Evolutionary conservation across 2,329 filamentous ascomycete species (phyloP).

Genomic region (Chaetomiaceae sp.): DNA sequence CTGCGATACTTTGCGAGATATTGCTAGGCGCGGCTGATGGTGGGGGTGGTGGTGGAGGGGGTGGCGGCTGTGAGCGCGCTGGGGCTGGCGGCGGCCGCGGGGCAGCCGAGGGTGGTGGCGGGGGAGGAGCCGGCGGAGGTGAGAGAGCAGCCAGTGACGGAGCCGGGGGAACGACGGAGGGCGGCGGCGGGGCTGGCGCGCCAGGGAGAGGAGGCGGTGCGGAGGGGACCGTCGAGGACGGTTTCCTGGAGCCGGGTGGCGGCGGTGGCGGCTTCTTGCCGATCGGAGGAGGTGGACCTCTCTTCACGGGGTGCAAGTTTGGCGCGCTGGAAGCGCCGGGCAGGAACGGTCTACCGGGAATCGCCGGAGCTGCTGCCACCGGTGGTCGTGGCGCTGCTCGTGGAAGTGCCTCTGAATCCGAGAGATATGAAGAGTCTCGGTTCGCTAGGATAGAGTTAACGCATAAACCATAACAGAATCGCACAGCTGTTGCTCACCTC

Average conservation of each 20-base stretch:
- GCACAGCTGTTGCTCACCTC: slow-evolving; percentile 38
- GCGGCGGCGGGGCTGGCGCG: slow-evolving; percentile 33
- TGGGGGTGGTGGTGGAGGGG: slow-evolving; percentile 38
- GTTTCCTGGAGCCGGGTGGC: slow-evolving; percentile 54
- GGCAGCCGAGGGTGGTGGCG: slow-evolving; percentile 38
- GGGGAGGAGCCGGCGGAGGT: slow-evolving; percentile 33
- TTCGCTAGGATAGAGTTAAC: slow-evolving; percentile 43
- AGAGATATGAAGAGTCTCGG: slow-evolving; percentile 66
- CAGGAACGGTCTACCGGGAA: slow-evolving; percentile 50
- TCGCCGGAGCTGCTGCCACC: slow-evolving; percentile 49
- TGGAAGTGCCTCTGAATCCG: slow-evolving; percentile 65
- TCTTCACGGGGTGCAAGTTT: slow-evolving; percentile 38
- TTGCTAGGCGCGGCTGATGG: slow-evolving; percentile 29
- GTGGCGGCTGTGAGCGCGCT: slow-evolving; percentile 26
- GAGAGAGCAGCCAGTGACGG: slow-evolving; percentile 33
- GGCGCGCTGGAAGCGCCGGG: slow-evolving; percentile 43
- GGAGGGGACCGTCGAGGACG: slow-evolving; percentile 38
- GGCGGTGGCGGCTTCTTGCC: slow-evolving; percentile 69
- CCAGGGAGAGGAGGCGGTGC: slow-evolving; percentile 28
- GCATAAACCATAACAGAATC: not conserved
- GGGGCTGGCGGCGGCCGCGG: slow-evolving; percentile 37
- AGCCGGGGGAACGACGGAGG: slow-evolving; percentile 24
- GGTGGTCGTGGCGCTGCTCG: slow-evolving; percentile 51
- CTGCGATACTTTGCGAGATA: slow-evolving; percentile 32
- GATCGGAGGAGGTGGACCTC: slow-evolving; percentile 69